Percentiles rank a stretch among this genome's conserved stretches.
These are phyloP conservation scores for Limonomyces culmigenus DNA, from an alignment of 1,284 basidiomycete species.

Conservation along the genomic window DNA sequence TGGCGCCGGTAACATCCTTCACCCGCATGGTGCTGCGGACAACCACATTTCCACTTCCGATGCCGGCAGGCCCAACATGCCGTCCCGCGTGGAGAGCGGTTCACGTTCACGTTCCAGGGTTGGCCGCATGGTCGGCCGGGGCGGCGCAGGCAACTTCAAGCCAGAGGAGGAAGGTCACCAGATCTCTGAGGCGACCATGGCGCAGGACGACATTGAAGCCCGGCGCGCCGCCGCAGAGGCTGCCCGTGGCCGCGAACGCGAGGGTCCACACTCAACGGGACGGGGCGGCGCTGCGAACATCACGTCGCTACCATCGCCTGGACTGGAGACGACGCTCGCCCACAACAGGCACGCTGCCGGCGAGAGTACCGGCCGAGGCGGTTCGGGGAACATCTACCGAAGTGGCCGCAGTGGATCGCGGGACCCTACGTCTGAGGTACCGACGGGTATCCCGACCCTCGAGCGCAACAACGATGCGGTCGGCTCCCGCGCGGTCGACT, in stretches of 20 bases:
- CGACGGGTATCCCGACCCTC: neutral
- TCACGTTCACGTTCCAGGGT: conserved; percentile 17
- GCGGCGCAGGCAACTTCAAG: conserved; percentile 50
- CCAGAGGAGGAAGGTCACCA: conserved; percentile 11
- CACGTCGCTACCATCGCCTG: conserved; percentile 20
- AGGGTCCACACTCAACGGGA: conserved; percentile 43
- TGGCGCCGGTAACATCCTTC: conserved; percentile 37
- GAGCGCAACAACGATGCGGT: too few species aligned
- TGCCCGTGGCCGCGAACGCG: neutral
- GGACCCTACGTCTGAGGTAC: too few species aligned
- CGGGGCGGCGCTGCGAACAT: conserved; percentile 54
- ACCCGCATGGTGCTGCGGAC: too few species aligned
- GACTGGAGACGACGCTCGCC: conserved; percentile 16
- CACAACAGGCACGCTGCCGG: neutral
- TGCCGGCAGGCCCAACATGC: too few species aligned
- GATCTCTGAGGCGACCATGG: conserved; percentile 12
- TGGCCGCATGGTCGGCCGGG: conserved; percentile 39
- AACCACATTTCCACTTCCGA: too few species aligned
- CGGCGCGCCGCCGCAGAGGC: conserved; percentile 18
- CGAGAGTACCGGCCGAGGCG: conserved; percentile 1
- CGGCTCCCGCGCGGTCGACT: too few species aligned
- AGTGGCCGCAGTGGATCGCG: neutral
- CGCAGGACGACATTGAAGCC: conserved; percentile 24
- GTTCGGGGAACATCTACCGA: conserved; percentile 1
- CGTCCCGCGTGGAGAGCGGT: conserved; percentile 19